Evolutionary conservation across 768 basidiomycete genomes (phyloP), one percentile per base, ranked within the genome.

Genomic region (Kwoniella mangroviensis): DNA sequence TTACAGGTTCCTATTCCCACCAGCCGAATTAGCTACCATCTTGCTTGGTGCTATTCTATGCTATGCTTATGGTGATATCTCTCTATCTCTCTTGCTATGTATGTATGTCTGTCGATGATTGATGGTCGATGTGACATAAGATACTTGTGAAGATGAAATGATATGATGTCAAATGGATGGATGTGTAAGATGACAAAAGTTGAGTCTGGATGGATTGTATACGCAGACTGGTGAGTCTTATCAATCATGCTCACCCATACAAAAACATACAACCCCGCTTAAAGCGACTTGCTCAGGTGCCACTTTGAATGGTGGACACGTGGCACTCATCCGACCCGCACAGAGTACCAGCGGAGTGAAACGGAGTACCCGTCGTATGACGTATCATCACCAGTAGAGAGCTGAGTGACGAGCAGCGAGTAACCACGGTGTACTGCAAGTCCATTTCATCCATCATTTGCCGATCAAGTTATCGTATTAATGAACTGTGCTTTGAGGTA

Each of bases 1-100:
- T 56, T 43, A 69, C 68, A 69, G 49, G 43, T 69, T 69, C 43
- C 68, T 60, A 54, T 69, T 69, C 7, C 51, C 68, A 54, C 59
- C 59, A 45, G 68, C 68, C 28, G 68, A 62, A 52, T 69, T 69
- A 53, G 58, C 68, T 41, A 69, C 68, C 68, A 69, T 69, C 56
- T 69, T 69, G 68, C 12, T 45, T 19, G 34, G 45, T 15, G 22
- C 26, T 58, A 15, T 42, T 21, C 58, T 43, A 59, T 22, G 7
- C 17, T n/a, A 45, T 41, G 34, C 26, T 57, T 17, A 17, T 51
- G 49, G 7, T 17, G 49, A 19, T 51, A 21, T 5, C 21, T 51
- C 21, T 21, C 24, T 54, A 24, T 24, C n/a, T 54, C 6, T 24
- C 4, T 7, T 34, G 34, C 34, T 34, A 34, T 34, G 34, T 34